phyloP scores from a whole-genome alignment of 2,329 filamentous ascomycete genomes.

The Cercospora sp. region DNA sequence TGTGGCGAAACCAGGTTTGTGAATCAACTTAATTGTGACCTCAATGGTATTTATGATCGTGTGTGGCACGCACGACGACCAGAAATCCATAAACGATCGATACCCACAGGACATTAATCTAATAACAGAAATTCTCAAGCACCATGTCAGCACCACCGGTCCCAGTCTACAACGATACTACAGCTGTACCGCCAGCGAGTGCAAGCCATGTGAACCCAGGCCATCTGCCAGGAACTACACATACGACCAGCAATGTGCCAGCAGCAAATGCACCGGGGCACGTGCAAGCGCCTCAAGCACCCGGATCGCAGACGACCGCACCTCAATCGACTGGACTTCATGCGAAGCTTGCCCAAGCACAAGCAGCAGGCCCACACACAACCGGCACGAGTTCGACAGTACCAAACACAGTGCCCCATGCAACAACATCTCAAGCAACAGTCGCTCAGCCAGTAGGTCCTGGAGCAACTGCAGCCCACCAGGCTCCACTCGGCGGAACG shows the following conservation, averaged over 20 bases:
- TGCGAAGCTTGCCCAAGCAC: not conserved
- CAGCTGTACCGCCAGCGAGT: not conserved
- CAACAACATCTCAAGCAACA: not conserved
- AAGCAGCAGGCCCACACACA: not conserved
- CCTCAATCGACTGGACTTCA: not conserved
- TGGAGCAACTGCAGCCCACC: not conserved
- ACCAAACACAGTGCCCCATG: not conserved
- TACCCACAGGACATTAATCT: not conserved
- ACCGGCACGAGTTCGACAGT: not conserved
- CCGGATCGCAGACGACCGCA: not conserved
- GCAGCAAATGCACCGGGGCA: not conserved
- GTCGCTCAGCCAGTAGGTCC: not conserved
- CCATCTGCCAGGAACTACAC: not conserved
- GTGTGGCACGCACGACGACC: not conserved
- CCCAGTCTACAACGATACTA: not conserved
- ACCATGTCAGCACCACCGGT: not conserved
- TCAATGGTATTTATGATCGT: not conserved
- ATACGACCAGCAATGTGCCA: not conserved
- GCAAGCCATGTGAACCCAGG: not conserved
- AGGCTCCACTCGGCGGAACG: not conserved
- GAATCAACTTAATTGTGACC: not conserved
- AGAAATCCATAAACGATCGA: not conserved
- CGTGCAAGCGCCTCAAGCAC: not conserved
- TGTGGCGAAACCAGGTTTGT: constrained; percentile 3
- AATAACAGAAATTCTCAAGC: not conserved